Evolutionary conservation across 495 filamentous ascomycete genomes (phyloP), one percentile per base, ranked within the genome.

Genomic region (Cudoniella acicularis): DNA sequence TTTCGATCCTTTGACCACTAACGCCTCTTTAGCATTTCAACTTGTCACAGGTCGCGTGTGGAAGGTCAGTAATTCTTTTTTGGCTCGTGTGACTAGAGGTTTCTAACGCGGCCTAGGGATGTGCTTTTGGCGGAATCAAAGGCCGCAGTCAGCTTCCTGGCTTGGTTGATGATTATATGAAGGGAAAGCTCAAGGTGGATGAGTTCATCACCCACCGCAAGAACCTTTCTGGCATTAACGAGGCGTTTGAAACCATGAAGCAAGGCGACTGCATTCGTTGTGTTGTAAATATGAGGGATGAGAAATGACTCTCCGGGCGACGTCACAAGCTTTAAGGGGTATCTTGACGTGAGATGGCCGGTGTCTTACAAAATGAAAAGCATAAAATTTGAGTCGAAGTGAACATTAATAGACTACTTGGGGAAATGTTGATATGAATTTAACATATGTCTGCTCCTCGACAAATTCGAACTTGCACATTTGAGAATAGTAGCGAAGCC

Each of bases 151-250:
- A 98, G 75, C 83, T 98, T 49, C 90, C 89, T 30, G 87, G 81
- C 54, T 84, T 98, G 24, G 92, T 98, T 4, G 79, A 86, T 53
- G 95, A 98, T 72, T 98, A 98, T 72, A 80, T 96, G 72, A 78
- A 79, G 22, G 92, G 92, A 61, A 82, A 88, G 67, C 83, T 98
- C 68, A 98, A 96, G 89, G 93, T 98, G 42, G 95, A 98, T 68
- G 94, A 98, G 79, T 98, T 98, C 80, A 98, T 98, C 75, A 98
- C 94, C 25, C 95, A 98, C 79, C 87, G 94, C 46, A 87, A 95
- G 81, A 75, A 77, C 8, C 79, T 98, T 48, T 68, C 70, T 22
- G 79, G 85, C 50, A 97, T 98, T 76, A 97, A 96, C 79, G 78
- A 77, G 18, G 92, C 91, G 10, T 98, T 98, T 62, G 82, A 89